phyloP scores from a whole-genome alignment of 352 stramenopile genomes.

The Aphanomyces cochlioides region DNA sequence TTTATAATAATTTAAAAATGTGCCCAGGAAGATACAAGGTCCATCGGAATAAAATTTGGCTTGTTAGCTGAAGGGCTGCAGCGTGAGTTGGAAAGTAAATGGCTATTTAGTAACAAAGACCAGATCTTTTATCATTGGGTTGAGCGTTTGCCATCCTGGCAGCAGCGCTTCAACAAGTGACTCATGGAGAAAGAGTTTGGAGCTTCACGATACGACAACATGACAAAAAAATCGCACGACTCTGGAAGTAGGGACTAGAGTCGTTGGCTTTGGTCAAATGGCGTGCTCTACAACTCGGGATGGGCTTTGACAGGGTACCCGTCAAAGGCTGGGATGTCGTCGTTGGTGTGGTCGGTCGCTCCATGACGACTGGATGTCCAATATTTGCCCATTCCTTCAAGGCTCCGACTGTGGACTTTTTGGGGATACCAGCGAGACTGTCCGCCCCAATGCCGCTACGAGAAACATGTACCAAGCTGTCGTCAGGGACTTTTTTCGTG shows the following conservation, averaged over 20 bases:
- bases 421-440: no score
- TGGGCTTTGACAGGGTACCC: conserved; percentile 1
- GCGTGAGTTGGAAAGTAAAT: no score
- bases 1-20: no score
- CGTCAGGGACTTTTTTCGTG: no score
- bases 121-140: no score
- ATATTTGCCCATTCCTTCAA: not conserved
- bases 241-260: conserved; percentile 1
- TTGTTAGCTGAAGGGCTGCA: no score
- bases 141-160: not conserved
- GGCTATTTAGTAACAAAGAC: no score
- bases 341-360: not conserved
- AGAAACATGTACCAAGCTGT: no score
- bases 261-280: not conserved
- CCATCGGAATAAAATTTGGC: no score
- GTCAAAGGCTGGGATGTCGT: not conserved
- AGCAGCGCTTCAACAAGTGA: not conserved
- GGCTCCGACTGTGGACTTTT: no score
- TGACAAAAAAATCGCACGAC: conserved; percentile 28
- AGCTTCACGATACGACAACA: conserved; percentile 22
- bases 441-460: no score
- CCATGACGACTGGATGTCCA: not conserved
- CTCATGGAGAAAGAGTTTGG: not conserved
- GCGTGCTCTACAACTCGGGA: conserved; percentile 14
- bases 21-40: no score